Evolutionary conservation across 2,329 filamentous ascomycete species (phyloP).

Genomic region (Talaromyces pinophilus): DNA sequence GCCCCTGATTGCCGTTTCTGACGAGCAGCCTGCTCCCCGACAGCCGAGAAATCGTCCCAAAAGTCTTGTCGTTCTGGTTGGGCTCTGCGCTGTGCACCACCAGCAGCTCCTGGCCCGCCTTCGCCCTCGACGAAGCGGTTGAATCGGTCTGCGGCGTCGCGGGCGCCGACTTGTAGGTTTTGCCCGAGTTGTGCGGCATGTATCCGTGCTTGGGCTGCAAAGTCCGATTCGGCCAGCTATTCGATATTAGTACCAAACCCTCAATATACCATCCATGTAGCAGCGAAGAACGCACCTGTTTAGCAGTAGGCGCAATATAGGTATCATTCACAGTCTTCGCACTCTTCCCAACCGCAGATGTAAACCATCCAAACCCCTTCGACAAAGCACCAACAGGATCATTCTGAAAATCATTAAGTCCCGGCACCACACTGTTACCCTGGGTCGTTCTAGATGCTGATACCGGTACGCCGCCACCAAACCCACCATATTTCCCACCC

Average conservation of each 20-base stretch:
- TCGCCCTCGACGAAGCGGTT: conserved; percentile 84
- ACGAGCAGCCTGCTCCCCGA: conserved; percentile 27
- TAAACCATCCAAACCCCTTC: conserved; percentile 94
- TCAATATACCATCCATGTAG: too few species aligned
- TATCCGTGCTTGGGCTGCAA: conserved; percentile 69
- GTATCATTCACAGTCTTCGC: conserved; percentile 88
- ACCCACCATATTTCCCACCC: conserved; percentile 89
- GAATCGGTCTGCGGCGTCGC: conserved; percentile 75
- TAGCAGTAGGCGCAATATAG: conserved; percentile 89
- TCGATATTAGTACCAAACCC: background rate
- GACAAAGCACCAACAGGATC: conserved; percentile 86
- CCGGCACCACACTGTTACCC: conserved; percentile 54
- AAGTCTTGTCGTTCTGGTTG: conserved; percentile 75
- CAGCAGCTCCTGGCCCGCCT: conserved; percentile 47
- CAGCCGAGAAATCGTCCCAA: conserved; percentile 84
- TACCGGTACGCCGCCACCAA: conserved; percentile 73
- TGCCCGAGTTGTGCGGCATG: conserved; percentile 57
- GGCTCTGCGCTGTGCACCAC: conserved; percentile 41
- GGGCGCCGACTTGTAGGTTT: conserved; percentile 66
- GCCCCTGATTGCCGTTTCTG: conserved; percentile 47
- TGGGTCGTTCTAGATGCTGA: conserved; percentile 38
- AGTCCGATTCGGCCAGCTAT: conserved; percentile 76
- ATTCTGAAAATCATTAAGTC: conserved; percentile 83
- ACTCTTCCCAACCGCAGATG: conserved; percentile 81
- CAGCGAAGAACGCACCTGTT: conserved; percentile 62